A percentile compares a stretch with the other conserved stretches of the same genome.
Evolutionary conservation across 1,284 basidiomycete genomes (phyloP).

Genomic region (Pulveroboletus sp.): DNA sequence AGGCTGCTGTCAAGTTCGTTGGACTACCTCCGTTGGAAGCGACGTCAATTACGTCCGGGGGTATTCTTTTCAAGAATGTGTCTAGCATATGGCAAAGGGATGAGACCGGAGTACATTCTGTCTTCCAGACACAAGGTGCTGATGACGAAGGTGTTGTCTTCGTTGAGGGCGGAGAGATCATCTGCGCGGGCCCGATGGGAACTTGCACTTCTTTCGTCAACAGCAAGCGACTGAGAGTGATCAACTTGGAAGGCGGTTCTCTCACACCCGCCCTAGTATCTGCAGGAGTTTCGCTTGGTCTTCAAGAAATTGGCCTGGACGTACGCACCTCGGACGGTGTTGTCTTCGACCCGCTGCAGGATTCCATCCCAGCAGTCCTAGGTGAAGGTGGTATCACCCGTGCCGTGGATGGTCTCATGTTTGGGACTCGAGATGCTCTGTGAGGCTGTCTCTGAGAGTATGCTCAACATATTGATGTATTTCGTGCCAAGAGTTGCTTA

Average conservation of each 20-base stretch:
- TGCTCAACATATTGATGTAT: not conserved
- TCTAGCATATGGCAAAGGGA: conserved; percentile 26
- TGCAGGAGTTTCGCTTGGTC: conserved; percentile 58
- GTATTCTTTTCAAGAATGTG: conserved; percentile 50
- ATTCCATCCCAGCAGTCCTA: conserved; percentile 47
- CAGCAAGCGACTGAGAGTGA: conserved; percentile 14
- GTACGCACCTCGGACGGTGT: conserved; percentile 65
- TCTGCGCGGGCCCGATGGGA: conserved; percentile 31
- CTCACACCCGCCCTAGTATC: conserved; percentile 58
- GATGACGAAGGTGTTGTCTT: conserved; percentile 33
- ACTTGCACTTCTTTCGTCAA: conserved; percentile 20
- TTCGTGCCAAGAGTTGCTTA: conserved; percentile 53
- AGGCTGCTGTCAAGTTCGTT: conserved; percentile 54
- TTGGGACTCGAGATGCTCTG: conserved; percentile 72
- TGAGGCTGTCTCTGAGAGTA: conserved; percentile 39
- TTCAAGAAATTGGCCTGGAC: conserved; percentile 64
- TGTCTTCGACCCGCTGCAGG: conserved; percentile 52
- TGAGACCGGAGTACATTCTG: conserved; percentile 23
- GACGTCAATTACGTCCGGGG: conserved; percentile 24
- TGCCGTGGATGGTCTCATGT: conserved; percentile 76
- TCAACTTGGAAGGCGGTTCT: conserved; percentile 45
- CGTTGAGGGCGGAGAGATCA: conserved; percentile 35
- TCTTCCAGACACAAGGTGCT: conserved; percentile 14
- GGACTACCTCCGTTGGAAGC: conserved; percentile 64
- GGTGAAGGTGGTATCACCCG: conserved; percentile 57